A percentile compares a stretch with the other conserved stretches of the same genome.
Evolutionary conservation across 75 land plant species (phyloP).

Genomic region (Selaginella moellendorffii): DNA sequence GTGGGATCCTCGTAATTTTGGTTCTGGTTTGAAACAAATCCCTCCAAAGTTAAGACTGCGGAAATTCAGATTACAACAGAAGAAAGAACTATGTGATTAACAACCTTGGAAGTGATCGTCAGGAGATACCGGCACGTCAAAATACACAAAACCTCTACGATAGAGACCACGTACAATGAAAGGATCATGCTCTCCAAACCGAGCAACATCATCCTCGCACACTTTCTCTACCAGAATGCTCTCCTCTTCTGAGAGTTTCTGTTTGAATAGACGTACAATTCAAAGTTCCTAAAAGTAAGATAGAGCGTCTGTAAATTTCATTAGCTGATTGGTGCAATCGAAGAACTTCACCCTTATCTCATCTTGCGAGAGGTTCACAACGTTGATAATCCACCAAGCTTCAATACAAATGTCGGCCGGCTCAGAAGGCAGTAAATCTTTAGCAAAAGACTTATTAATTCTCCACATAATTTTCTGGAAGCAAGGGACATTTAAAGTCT

Average conservation of each 20-base stretch:
- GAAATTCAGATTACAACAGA: too few relatives aligned
- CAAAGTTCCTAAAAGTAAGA: neutral
- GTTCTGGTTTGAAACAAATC: slow-evolving; percentile 93
- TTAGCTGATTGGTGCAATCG: too few relatives aligned
- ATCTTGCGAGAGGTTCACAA: slow-evolving; percentile 88
- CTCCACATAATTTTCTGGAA: slow-evolving; percentile 98
- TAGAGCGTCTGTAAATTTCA: neutral
- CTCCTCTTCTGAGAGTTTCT: slow-evolving; percentile 98
- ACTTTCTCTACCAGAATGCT: slow-evolving; percentile 72
- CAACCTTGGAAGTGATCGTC: slow-evolving; percentile 97
- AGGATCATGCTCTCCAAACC: slow-evolving; percentile 76
- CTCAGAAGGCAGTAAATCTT: slow-evolving; percentile 74
- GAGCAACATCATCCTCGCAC: slow-evolving; percentile 86
- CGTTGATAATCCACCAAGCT: slow-evolving; percentile 96
- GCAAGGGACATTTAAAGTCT: neutral
- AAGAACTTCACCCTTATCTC: slow-evolving; percentile 60
- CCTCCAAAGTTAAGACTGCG: slow-evolving; percentile 92
- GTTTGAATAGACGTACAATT: neutral
- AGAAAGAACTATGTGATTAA: neutral
- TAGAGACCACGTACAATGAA: slow-evolving; percentile 58
- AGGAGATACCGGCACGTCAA: slow-evolving; percentile 96
- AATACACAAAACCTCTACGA: slow-evolving; percentile 71
- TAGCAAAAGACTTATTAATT: slow-evolving; percentile 91
- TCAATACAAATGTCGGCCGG: slow-evolving; percentile 86
- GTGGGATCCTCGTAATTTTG: slow-evolving; percentile 98